These are phyloP conservation scores for Flaveria brownii DNA, from an alignment of 129 eudicot genomes.

Conservation along the genomic window DNA sequence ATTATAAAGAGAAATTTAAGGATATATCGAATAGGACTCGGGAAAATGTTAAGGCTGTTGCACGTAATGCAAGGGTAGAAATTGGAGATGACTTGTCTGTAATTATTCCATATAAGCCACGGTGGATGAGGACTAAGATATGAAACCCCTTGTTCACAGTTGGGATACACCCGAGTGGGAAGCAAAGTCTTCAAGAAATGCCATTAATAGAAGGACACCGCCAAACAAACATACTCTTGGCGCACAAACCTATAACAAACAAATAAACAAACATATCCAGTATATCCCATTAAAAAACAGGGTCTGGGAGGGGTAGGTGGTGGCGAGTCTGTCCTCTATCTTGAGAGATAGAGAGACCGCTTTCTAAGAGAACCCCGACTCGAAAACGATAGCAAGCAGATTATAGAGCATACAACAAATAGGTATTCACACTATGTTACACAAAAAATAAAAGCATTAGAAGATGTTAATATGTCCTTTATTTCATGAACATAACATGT, in stretches of 20 bases:
- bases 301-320: no score
- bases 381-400: no score
- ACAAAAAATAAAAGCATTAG: neutral
- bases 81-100: neutral
- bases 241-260: neutral
- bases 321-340: no score
- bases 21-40: neutral
- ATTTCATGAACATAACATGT: neutral
- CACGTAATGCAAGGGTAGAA: neutral
- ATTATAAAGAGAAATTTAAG: neutral
- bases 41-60: neutral
- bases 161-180: neutral
- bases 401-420: no score
- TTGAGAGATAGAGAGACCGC: no score
- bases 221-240: neutral
- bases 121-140: neutral
- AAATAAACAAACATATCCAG: no score
- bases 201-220: neutral
- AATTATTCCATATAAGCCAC: neutral
- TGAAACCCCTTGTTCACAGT: neutral
- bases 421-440: neutral
- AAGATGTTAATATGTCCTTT: neutral
- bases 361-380: no score
- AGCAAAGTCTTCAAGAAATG: neutral
- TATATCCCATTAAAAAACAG: no score